Evolutionary conservation across 768 basidiomycete genomes (phyloP), one percentile per base, ranked within the genome.

Genomic region (Psilocybe subaeruginosa): DNA sequence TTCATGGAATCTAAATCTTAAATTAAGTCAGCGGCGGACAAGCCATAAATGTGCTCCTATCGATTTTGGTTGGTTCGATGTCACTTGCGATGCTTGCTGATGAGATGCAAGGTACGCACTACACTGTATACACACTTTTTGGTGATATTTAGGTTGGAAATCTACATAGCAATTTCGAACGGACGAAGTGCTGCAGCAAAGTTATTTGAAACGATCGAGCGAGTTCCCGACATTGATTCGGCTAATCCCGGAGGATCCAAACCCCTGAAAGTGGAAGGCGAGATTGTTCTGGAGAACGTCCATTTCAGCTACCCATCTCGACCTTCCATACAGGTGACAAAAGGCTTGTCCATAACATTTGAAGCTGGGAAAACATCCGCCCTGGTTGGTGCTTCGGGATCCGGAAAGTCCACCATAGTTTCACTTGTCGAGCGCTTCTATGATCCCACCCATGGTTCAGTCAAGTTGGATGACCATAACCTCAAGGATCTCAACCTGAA

Each of bases 151-250:
- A 23, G 23, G 2, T 23, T 23, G 23, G 23, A 23, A 8, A 31
- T 33, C 8, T 16, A 5, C 7, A 7, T 8, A 87, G 92, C 93
- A 8, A 77, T 98, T 63, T 83, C 85, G 12, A 85, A 89, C 64
- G 95, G 85, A 27, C 86, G 86, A 58, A 91, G 86, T n/a, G 95
- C 95, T n/a, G 94, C 93, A n/a, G 91, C 91, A 8, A 97, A 97
- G 72, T 79, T 98, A 3, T 97, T 83, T 71, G 80, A 84, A 17
- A 95, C 95, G 1, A 97, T 98, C 63, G 92, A 95, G 66, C 90
- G 95, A 16, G 79, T 92, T 9, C 95, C 96, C 3, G 75, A 78
- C 2, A 98, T 98, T 68, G 95, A 98, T 74, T 93, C 92, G 2
- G 82, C 89, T 0, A 74, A 85, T 61, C 79, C 85, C 0, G 77